These are phyloP conservation scores for Botrytis cinerea DNA, from an alignment of 2,329 filamentous ascomycete genomes.

Conservation along the genomic window DNA sequence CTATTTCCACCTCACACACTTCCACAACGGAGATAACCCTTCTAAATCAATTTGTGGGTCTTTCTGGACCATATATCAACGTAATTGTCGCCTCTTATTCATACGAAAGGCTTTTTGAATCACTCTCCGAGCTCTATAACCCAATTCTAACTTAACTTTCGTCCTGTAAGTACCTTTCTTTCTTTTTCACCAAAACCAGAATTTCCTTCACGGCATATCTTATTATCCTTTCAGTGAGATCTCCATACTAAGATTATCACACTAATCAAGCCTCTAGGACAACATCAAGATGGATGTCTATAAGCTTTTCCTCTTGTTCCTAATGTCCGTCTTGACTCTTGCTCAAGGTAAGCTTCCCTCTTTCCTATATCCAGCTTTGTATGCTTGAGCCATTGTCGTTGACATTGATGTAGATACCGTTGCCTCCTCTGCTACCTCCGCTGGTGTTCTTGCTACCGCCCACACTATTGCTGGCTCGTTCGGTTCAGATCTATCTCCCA, in stretches of 20 bases:
- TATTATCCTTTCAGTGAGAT: not conserved
- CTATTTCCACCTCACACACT: not conserved
- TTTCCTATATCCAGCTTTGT: not conserved
- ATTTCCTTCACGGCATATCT: not conserved
- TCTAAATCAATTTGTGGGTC: not conserved
- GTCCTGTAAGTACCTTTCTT: not conserved
- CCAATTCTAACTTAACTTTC: not conserved
- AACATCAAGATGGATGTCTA: not conserved
- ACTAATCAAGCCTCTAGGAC: not conserved
- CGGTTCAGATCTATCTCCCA: not conserved
- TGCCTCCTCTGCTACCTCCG: not conserved
- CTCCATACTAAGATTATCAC: not conserved
- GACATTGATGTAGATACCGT: not conserved
- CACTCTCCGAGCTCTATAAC: not conserved
- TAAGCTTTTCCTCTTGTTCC: not conserved
- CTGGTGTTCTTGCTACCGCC: not conserved
- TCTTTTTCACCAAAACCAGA: not conserved
- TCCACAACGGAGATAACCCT: not conserved
- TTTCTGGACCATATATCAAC: not conserved
- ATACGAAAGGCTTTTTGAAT: not conserved
- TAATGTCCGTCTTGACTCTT: not conserved
- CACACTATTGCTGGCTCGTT: not conserved
- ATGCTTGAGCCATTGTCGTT: not conserved
- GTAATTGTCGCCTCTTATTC: not conserved
- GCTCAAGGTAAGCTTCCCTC: not conserved